Base-by-base conservation (phyloP, 2,329 filamentous ascomycete genomes). In the Calonectria hongkongensis region DNA sequence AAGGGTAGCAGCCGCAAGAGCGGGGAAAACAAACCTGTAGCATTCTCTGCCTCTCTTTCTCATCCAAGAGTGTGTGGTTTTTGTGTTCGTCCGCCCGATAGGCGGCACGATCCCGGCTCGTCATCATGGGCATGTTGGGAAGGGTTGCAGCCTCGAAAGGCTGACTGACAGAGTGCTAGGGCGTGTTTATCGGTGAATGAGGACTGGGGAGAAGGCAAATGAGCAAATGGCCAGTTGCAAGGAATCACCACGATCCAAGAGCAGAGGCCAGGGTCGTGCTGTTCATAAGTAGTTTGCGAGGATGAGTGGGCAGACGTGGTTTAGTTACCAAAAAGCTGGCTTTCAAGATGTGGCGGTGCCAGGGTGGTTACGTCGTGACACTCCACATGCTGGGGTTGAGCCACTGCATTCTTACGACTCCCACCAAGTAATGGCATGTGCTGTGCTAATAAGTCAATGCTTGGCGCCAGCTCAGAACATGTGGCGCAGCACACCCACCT, bases 51-150 rank as follows among this genome's bases (percentile, higher is more conserved):
- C 80, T 84, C 63, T 86, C 83, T 66, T 83, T 73, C 41, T 85
- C 82, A 33, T 75, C 77, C 43, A 87, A 68, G 10, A 86, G 75
- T 4, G 64, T 78, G 67, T 87, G 84, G 21, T 79, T 68, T 8
- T 79, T 70, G 51, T 74, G 74, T 62, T 86, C 85, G 71, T 87
- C 86, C 73, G 82, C 81, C 68, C 85, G 80, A 72, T 87, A 87
- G 65, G 81, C 80, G 79, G 81, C 80, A 70, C 82, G 84, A 73
- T 84, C 85, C 73, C 81, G 80, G 48, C 77, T 60, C 27, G 82
- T 82, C 75, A 86, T 81, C 36, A 80, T 25, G 41, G 80, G 80
- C 84, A 85, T 84, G 68, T 70, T 73, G 78, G n/a, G 66, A 71
- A 69, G 68, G 68, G 73, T 71, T 30, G 80, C 79, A 81, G 81